Conservation (phyloP, 805 yeast species). For the Debaryomyces castellii region DNA sequence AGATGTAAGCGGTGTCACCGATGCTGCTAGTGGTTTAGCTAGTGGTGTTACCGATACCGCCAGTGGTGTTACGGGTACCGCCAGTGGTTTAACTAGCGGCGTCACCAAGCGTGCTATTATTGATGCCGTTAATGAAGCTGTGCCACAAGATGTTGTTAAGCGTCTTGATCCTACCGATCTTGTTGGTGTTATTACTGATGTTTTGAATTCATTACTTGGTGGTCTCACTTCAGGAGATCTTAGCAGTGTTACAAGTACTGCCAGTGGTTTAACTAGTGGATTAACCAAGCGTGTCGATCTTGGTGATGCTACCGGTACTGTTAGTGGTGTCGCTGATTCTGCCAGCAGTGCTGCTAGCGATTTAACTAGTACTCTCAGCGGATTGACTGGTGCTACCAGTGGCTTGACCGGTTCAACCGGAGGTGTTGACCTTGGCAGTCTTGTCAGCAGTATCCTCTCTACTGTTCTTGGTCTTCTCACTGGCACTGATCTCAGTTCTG, state of each 20-base stretch:
- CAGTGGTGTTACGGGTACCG: background rate
- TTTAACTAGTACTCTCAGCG: background rate
- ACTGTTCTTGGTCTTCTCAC: background rate
- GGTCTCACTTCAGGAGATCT: no score
- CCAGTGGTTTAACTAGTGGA: no score
- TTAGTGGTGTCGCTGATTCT: background rate
- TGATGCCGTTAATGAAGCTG: background rate
- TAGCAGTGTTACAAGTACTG: no score
- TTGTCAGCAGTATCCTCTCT: background rate
- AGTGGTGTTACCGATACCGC: background rate
- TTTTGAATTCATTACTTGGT: background rate
- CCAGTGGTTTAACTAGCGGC: background rate
- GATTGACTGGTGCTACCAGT: background rate
- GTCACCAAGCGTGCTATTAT: background rate
- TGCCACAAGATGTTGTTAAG: background rate
- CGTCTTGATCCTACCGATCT: background rate
- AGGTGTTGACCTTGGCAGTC: background rate
- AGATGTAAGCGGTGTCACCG: background rate
- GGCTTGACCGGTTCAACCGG: background rate
- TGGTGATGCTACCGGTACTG: background rate
- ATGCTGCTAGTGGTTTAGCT: background rate
- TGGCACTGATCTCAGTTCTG: background rate
- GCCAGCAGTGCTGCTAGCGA: background rate
- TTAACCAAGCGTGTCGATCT: background rate
- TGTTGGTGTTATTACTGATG: background rate